Conservation (phyloP, 148 eudicot genomes). For the Pharnaceum exiguum region DNA sequence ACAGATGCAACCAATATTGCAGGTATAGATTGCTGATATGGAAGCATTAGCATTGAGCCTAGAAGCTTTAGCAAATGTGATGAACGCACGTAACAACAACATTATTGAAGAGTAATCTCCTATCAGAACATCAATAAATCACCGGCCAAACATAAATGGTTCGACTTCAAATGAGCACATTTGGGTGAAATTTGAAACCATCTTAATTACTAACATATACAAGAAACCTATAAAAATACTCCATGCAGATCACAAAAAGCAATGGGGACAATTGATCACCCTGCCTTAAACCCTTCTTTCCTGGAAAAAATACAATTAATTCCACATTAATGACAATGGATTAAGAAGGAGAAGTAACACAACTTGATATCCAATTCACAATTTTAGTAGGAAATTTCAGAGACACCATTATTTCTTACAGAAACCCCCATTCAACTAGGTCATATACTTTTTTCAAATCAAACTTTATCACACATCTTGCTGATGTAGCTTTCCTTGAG, state of each 20-base stretch:
- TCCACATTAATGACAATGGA: neutral
- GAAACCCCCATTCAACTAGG: neutral
- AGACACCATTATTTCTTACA: neutral
- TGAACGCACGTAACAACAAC: neutral
- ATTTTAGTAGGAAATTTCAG: neutral
- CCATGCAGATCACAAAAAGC: neutral
- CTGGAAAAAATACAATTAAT: neutral
- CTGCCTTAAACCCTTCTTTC: neutral
- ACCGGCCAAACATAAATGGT: neutral
- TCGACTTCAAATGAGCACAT: too few relatives aligned
- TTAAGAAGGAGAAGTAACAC: neutral
- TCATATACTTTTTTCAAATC: neutral
- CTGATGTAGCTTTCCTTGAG: neutral
- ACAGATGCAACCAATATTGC: too few relatives aligned
- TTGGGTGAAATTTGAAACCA: neutral
- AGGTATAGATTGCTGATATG: neutral
- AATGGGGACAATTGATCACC: neutral
- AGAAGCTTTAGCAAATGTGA: neutral
- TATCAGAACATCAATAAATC: neutral
- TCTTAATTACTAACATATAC: neutral
- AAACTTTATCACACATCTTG: neutral
- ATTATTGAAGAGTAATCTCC: neutral
- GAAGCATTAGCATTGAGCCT: neutral
- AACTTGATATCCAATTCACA: neutral
- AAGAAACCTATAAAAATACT: neutral